Evolutionary conservation across 352 stramenopile species (phyloP).

Genomic region (Globisporangium paroecandrum): DNA sequence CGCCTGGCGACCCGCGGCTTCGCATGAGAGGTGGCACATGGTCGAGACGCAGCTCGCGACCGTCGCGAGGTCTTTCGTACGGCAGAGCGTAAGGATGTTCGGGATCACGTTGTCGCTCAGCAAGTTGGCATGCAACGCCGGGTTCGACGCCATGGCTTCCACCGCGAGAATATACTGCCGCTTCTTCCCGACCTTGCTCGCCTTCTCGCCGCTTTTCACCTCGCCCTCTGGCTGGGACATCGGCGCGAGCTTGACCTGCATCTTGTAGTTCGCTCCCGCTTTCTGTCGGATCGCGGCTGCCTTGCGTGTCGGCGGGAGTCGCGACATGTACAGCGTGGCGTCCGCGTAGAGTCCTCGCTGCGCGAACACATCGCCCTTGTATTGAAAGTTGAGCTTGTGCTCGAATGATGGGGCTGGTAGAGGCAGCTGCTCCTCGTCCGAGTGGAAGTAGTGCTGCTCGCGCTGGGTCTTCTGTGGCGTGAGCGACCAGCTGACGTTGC

Average conservation of each 20-base stretch:
- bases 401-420: constrained; percentile 23
- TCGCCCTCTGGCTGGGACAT: constrained; percentile 28
- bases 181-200: constrained; percentile 40
- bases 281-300: constrained; percentile 25
- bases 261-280: constrained; percentile 34
- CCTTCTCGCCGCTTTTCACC: constrained; percentile 18
- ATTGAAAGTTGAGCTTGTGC: constrained; percentile 58
- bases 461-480: constrained; percentile 6
- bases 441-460: constrained; percentile 27
- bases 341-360: constrained; percentile 70
- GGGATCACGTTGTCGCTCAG: constrained; percentile 61
- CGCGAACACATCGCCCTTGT: constrained; percentile 68
- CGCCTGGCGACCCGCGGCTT: constrained; percentile 40
- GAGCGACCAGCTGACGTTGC: neutral
- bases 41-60: constrained; percentile 52
- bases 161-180: constrained; percentile 61
- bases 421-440: constrained; percentile 10
- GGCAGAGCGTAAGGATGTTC: constrained; percentile 53
- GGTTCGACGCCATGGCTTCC: constrained; percentile 65
- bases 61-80: constrained; percentile 57
- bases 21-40: constrained; percentile 50
- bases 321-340: constrained; percentile 68
- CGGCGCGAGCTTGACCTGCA: constrained; percentile 46
- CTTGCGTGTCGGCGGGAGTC: constrained; percentile 51
- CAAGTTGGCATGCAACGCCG: constrained; percentile 40